Evolutionary conservation across 2,329 filamentous ascomycete species (phyloP), one percentile per base, ranked within the genome.

Genomic region (Aspergillus sp.): DNA sequence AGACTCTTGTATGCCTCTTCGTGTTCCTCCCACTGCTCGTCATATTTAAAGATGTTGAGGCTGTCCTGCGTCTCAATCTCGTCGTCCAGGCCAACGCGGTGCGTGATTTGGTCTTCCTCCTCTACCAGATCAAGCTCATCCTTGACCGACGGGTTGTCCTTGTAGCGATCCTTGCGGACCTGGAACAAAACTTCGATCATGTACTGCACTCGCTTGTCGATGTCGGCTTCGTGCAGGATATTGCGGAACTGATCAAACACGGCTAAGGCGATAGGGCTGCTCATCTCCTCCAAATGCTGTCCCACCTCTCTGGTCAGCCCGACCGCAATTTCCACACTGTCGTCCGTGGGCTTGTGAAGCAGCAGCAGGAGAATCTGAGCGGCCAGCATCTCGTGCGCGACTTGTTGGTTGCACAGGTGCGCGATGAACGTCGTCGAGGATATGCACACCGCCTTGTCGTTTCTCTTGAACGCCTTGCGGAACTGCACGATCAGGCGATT

Each of bases 111-210:
- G 71, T 99, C 95, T 75, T 98, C 94, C 77, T 99, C 95, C 77
- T 98, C 94, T 9, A 99, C 91, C 50, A 99, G 77, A 76, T 99
- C 95, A 58, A 99, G 81, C 74, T 99, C 95, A 72, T 97, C 93
- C 75, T 88, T 93, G 68, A 98, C 82, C 0, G 92, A 89, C 18
- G 89, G 92, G 69, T 98, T 92, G 70, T 98, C 92, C 80, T 96
- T 96, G 82, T 96, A 99, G 69, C 90, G 90, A 78, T 98, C 94
- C 77, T 97, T 96, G 64, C 95, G 87, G 57, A 97, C 90, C 78
- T 99, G 93, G 75, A 99, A 99, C 49, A 99, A 80, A 6, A 98
- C 95, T 75, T 99, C 95, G 58, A 99, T 94, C 91, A 96, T 96
- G 78, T 98, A 99, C 78, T 99, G 95, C n/a, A 94, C 93, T 65